phyloP scores from a whole-genome alignment of 306 rosid genomes.

The Vigna angularis region DNA sequence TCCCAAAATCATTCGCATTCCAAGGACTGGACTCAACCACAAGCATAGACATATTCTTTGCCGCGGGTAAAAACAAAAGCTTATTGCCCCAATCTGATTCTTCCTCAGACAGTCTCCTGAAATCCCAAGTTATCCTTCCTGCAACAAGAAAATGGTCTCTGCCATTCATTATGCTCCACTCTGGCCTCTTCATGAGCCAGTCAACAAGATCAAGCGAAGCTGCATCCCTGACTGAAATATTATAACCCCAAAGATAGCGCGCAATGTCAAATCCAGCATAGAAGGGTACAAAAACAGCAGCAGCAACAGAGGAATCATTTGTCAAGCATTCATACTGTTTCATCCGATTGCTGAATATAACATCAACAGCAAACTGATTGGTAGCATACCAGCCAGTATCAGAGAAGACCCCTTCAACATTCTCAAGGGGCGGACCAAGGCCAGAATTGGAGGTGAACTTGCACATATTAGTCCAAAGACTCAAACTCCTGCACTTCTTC shows the following conservation, averaged over 20 bases:
- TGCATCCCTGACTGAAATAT: conserved; percentile 81
- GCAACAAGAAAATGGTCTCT: conserved; percentile 97
- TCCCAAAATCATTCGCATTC: conserved; percentile 97
- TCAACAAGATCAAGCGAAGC: conserved; percentile 88
- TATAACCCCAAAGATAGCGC: conserved; percentile 90
- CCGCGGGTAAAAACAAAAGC: conserved; percentile 92
- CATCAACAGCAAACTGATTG: conserved; percentile 96
- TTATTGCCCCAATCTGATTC: conserved; percentile 92
- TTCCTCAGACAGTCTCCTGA: conserved; percentile 76
- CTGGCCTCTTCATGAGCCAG: conserved; percentile 96
- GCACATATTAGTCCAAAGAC: conserved; percentile 97
- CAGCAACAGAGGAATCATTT: conserved; percentile 81
- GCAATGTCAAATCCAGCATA: conserved; percentile 98
- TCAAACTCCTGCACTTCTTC: conserved; percentile 78
- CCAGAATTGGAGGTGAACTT: conserved; percentile 93
- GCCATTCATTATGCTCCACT: conserved; percentile 90
- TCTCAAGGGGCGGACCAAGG: conserved; percentile 97
- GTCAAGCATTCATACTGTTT: conserved; percentile 96
- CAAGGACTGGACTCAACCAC: conserved; percentile 99
- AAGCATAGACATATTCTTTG: conserved; percentile 98
- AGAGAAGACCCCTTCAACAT: conserved; percentile 89
- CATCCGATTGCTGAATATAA: conserved; percentile 89
- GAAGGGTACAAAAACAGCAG: conserved; percentile 93
- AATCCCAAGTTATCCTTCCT: conserved; percentile 98
- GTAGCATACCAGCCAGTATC: conserved; percentile 93